Base-by-base conservation (phyloP, 345 rosid species). In the Eucalyptus marginata region DNA sequence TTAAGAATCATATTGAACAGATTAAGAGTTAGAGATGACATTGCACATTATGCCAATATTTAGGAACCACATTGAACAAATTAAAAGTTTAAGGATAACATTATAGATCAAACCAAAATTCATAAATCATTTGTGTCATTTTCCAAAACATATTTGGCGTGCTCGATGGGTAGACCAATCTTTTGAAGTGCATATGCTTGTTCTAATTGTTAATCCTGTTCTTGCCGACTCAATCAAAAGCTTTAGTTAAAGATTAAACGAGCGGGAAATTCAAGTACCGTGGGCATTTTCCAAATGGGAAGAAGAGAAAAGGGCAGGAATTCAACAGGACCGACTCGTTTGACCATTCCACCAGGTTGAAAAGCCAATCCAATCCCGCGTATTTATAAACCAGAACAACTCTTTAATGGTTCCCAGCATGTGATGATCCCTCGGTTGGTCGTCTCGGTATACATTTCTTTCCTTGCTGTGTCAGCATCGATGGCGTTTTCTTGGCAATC, bases 1-100 rank as follows among this genome's bases (percentile, higher is more conserved):
- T 14, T 13, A n/a, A n/a, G 0, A 14, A 29, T 0, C 33, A 14
- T 1, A n/a, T 64, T 7, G 2, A 64, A 64, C 2, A 7, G 0
- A 64, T 64, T n/a, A 7, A 64, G 7, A n/a, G 10, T 64, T 15
- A n/a, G 20, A 15, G 1, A 64, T 15, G 2, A 15, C 2, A 64
- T 64, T 2, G 5, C 76, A 29, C 36, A n/a, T 64, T 29, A 13
- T 0, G 4, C 0, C 17, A 14, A 64, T 29, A 64, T n/a, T 64
- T 29, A 7, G 1, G 0, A 13, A 64, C 0, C 5, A 4, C 3
- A n/a, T 14, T 14, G 1, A 14, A 64, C 36, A 64, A 29, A 62
- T 27, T 29, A 13, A 25, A 62, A 64, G 10, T 64, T 29, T 4
- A 29, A 14, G 0, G 18, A 64, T 5, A 15, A 15, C 18, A 14